These are phyloP conservation scores for Nitzschia sp. DNA, from an alignment of 108 stramenopile genomes.

Conservation along the genomic window DNA sequence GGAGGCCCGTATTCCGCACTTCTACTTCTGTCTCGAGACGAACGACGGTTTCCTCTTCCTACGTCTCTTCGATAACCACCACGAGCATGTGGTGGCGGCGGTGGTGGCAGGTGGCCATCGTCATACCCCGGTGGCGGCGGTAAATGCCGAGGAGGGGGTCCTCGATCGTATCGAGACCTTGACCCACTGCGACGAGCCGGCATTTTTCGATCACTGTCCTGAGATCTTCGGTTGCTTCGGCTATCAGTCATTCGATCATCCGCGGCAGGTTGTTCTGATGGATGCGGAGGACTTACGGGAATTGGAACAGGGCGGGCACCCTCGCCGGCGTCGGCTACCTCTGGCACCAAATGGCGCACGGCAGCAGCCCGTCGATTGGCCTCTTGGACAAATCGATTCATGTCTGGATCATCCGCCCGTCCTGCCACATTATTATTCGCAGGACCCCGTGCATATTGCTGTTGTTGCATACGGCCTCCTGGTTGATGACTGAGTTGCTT, in stretches of 20 bases:
- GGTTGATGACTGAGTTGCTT: constrained; percentile 21
- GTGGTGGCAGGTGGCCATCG: constrained; percentile 3
- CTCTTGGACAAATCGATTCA: constrained; percentile 55
- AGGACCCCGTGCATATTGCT: background rate
- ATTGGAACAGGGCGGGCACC: background rate
- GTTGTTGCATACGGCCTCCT: background rate
- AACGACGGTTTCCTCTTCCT: constrained; percentile 6
- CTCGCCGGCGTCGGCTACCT: background rate
- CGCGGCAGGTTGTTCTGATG: constrained; percentile 15
- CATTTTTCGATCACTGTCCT: background rate
- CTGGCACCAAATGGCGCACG: constrained; percentile 30
- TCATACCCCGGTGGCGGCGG: background rate
- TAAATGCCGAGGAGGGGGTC: background rate
- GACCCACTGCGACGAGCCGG: background rate
- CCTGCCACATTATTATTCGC: background rate
- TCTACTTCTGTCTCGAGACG: background rate
- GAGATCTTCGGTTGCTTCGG: background rate
- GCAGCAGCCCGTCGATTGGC: constrained; percentile 59
- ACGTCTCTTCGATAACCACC: constrained; percentile 10
- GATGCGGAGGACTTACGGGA: constrained; percentile 28
- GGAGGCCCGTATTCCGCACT: background rate
- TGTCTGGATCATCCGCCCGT: constrained; percentile 27
- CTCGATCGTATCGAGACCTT: background rate
- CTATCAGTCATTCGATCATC: background rate
- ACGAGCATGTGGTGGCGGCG: background rate